phyloP scores from a whole-genome alignment of 2,329 filamentous ascomycete species.

The Cryphonectria naterciae region DNA sequence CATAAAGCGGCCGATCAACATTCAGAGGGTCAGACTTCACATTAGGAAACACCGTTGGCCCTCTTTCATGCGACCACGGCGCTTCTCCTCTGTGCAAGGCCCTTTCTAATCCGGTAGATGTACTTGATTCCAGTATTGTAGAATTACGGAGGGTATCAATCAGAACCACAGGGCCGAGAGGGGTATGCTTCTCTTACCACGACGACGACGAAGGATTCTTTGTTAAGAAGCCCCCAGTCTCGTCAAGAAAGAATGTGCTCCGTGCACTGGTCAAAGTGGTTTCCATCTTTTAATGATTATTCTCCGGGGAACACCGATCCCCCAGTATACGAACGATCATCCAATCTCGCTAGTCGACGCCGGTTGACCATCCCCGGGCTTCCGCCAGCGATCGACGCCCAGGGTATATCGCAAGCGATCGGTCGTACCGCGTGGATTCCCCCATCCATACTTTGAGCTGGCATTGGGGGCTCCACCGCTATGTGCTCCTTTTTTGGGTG shows the following conservation, averaged over 20 bases:
- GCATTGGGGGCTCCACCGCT: background rate
- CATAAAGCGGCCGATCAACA: background rate
- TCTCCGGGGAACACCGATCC: background rate
- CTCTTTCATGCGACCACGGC: background rate
- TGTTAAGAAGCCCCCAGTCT: background rate
- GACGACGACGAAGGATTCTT: background rate
- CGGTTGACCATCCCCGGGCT: background rate
- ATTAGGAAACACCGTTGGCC: background rate
- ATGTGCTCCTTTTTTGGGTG: background rate
- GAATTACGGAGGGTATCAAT: background rate
- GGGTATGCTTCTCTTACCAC: background rate
- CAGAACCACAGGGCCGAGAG: background rate
- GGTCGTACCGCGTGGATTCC: background rate
- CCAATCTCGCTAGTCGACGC: background rate
- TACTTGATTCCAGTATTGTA: background rate
- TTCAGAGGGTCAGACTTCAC: background rate
- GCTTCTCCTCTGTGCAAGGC: background rate
- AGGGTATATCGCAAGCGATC: background rate
- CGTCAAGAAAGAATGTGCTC: background rate
- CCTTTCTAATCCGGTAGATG: background rate
- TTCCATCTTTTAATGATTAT: background rate
- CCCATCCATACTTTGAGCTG: background rate
- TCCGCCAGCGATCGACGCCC: background rate
- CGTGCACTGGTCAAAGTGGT: background rate
- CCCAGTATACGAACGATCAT: background rate